These are phyloP conservation scores for Phytophthora megakarya DNA, from an alignment of 352 stramenopile genomes.

Conservation along the genomic window DNA sequence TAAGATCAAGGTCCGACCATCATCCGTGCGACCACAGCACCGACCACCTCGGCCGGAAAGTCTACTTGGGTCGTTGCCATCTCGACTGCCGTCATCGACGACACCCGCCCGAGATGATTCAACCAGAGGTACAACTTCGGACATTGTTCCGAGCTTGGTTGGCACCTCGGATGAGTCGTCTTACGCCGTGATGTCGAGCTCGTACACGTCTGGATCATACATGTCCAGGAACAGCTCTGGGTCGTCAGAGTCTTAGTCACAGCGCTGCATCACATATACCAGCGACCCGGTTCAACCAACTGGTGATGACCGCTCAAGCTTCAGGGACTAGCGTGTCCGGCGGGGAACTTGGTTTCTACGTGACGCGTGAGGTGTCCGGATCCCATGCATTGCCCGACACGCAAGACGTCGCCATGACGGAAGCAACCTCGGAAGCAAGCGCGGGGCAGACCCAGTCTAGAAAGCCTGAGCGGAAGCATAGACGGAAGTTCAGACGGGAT, in stretches of 20 bases:
- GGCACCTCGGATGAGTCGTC: neutral
- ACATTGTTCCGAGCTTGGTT: neutral
- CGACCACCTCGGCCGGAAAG: neutral
- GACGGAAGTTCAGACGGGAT: neutral
- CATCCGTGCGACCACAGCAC: neutral
- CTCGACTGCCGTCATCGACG: neutral
- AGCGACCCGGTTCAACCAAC: neutral
- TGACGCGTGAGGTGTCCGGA: neutral
- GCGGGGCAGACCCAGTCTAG: no score
- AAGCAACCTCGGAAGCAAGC: neutral
- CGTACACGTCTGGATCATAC: neutral
- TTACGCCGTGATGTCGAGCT: neutral
- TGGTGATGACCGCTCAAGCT: no score
- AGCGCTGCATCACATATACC: neutral
- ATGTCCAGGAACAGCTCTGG: constrained; percentile 5
- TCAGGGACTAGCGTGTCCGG: no score
- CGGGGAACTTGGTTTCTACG: neutral
- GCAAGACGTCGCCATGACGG: neutral
- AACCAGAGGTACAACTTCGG: neutral
- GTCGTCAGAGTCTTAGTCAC: neutral
- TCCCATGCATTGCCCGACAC: neutral
- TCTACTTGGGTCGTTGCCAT: neutral
- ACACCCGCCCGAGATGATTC: neutral
- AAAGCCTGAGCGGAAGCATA: neutral
- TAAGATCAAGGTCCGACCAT: neutral